Conservation (phyloP, 2,329 filamentous ascomycete species). For the Cladosporium sp. region DNA sequence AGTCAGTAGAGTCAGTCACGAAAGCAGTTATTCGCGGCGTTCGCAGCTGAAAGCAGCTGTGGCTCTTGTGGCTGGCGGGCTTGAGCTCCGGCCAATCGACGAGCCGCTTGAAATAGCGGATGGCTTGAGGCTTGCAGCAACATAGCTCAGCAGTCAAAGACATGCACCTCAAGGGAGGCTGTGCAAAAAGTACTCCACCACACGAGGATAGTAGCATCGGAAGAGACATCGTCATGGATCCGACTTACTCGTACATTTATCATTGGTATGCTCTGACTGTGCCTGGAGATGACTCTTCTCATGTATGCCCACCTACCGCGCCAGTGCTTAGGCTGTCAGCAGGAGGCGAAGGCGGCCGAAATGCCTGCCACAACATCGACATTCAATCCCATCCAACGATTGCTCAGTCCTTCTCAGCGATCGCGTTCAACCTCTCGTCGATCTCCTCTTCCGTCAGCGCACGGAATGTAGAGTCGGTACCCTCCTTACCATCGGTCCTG, state of each 20-base stretch:
- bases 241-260: slow-evolving; percentile 19
- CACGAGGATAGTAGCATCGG: neutral
- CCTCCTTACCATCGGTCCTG: slow-evolving; percentile 77
- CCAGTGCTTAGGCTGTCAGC: slow-evolving; percentile 12
- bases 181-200: slow-evolving; percentile 6
- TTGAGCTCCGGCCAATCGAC: slow-evolving; percentile 9
- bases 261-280: slow-evolving; percentile 22
- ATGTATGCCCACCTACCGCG: slow-evolving; percentile 6
- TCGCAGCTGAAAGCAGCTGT: slow-evolving; percentile 10
- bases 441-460: slow-evolving; percentile 96
- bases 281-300: slow-evolving; percentile 16
- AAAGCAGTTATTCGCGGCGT: neutral
- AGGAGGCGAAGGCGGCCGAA: neutral
- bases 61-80: neutral
- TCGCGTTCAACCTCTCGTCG: slow-evolving; percentile 95
- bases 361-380: neutral
- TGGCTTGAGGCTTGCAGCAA: slow-evolving; percentile 10
- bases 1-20: neutral
- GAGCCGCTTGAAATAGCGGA: slow-evolving; percentile 10
- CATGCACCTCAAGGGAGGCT: slow-evolving; percentile 14
- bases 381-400: neutral
- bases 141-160: neutral
- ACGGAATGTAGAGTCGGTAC: slow-evolving; percentile 77
- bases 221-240: neutral
- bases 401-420: slow-evolving; percentile 93